Evolutionary conservation across 2,329 filamentous ascomycete species (phyloP).

Genomic region (Fusarium verrucosum): DNA sequence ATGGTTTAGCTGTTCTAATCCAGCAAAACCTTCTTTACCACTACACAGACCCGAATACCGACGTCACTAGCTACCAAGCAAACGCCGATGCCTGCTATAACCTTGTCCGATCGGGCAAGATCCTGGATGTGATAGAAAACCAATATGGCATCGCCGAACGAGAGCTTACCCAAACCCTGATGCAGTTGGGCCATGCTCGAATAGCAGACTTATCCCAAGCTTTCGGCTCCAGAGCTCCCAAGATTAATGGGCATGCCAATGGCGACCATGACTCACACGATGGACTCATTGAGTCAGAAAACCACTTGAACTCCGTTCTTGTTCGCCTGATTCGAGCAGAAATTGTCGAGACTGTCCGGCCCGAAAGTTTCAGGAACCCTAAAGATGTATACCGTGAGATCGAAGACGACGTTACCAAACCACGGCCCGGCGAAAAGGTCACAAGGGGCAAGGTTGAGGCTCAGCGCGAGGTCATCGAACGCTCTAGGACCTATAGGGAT

Average conservation of each 20-base stretch:
- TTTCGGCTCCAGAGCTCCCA: constrained; percentile 57
- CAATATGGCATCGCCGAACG: constrained; percentile 79
- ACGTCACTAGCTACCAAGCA: constrained; percentile 81
- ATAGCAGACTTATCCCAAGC: constrained; percentile 75
- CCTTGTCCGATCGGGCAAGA: constrained; percentile 81
- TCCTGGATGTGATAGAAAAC: constrained; percentile 77
- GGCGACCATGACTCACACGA: constrained; percentile 46
- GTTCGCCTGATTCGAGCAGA: constrained; percentile 69
- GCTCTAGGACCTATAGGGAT: constrained; percentile 63
- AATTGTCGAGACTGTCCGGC: constrained; percentile 71
- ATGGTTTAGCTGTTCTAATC: constrained; percentile 83
- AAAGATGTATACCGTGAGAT: constrained; percentile 69
- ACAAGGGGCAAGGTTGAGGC: constrained; percentile 73
- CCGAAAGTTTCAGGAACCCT: constrained; percentile 66
- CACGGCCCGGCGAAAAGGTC: constrained; percentile 53
- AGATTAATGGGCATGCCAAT: constrained; percentile 50
- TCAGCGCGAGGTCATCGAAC: constrained; percentile 63
- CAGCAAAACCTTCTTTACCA: constrained; percentile 89
- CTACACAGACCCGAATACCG: constrained; percentile 69
- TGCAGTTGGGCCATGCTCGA: constrained; percentile 80
- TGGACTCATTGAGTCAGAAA: constrained; percentile 55
- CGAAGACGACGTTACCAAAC: constrained; percentile 68
- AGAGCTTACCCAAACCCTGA: constrained; percentile 76
- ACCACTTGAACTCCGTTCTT: constrained; percentile 61
- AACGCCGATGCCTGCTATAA: constrained; percentile 84